Conservation (phyloP, 371 early-diverging fungal genomes). For the Apophysomyces ossiformis region DNA sequence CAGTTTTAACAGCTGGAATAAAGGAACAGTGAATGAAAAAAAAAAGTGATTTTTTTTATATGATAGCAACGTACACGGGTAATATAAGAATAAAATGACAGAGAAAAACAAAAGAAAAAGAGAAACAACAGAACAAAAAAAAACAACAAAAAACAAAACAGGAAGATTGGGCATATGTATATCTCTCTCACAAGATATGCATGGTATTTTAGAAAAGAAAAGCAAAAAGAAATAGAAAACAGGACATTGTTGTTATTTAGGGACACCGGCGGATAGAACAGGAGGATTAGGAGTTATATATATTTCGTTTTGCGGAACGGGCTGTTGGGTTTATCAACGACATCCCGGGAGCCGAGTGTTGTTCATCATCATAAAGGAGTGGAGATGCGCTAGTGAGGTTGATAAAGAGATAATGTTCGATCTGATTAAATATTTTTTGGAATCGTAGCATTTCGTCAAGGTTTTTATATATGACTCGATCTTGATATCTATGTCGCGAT, state of each 20-base stretch:
- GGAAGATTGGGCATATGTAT: conserved; percentile 1
- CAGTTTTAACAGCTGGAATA: conserved; percentile 4
- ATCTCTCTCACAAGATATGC: conserved; percentile 10
- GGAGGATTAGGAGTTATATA: not conserved
- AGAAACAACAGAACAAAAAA: not conserved
- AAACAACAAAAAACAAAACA: not conserved
- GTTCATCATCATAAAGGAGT: too few species aligned
- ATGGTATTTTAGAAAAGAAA: conserved; percentile 1
- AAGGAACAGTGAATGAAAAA: not conserved
- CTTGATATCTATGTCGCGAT: too few species aligned
- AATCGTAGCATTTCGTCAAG: too few species aligned
- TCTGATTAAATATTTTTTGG: too few species aligned
- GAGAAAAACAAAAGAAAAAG: not conserved
- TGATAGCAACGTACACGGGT: conserved; percentile 12
- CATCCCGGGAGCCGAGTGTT: conserved; percentile 4
- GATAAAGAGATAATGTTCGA: too few species aligned
- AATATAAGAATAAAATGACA: not conserved
- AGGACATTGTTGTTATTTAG: not conserved
- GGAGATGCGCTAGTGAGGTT: too few species aligned
- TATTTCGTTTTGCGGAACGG: not conserved
- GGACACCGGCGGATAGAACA: conserved; percentile 5
- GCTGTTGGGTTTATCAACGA: not conserved
- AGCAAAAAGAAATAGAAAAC: not conserved
- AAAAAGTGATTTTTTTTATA: not conserved
- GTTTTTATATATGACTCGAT: too few species aligned